These are phyloP conservation scores for Diaporthe amygdali DNA, from an alignment of 2,329 filamentous ascomycete genomes.

Conservation along the genomic window DNA sequence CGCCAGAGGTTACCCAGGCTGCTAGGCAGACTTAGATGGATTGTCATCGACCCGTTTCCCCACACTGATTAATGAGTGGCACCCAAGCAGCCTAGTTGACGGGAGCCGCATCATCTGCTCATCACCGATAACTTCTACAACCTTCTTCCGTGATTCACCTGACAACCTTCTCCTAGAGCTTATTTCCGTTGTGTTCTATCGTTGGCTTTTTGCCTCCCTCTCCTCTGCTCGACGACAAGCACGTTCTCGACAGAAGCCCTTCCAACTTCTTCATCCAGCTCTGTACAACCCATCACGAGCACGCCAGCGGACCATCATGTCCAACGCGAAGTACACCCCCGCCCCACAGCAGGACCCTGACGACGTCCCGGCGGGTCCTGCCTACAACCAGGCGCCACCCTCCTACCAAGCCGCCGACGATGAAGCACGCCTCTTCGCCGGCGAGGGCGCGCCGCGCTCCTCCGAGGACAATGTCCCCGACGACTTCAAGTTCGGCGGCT, in stretches of 20 bases:
- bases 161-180: constrained; percentile 3
- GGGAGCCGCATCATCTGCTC: constrained; percentile 23
- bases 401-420: constrained; percentile 55
- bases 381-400: constrained; percentile 64
- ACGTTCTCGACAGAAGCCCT: not conserved
- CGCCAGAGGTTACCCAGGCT: not conserved
- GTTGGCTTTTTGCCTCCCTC: not conserved
- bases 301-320: constrained; percentile 29
- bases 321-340: constrained; percentile 80
- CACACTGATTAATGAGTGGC: constrained; percentile 14
- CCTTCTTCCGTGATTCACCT: constrained; percentile 21
- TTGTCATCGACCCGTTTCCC: constrained; percentile 7
- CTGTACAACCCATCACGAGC: not conserved
- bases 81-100: constrained; percentile 5
- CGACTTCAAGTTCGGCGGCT: constrained; percentile 98
- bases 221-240: not conserved
- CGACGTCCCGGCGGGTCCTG: constrained; percentile 80
- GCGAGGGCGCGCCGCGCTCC: constrained; percentile 69
- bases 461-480: constrained; percentile 93
- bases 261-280: not conserved
- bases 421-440: constrained; percentile 57
- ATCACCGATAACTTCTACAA: constrained; percentile 22
- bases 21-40: not conserved
- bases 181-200: not conserved
- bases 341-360: constrained; percentile 88